phyloP scores from a whole-genome alignment of 1,284 basidiomycete genomes.

The Sphagnurus paluster region DNA sequence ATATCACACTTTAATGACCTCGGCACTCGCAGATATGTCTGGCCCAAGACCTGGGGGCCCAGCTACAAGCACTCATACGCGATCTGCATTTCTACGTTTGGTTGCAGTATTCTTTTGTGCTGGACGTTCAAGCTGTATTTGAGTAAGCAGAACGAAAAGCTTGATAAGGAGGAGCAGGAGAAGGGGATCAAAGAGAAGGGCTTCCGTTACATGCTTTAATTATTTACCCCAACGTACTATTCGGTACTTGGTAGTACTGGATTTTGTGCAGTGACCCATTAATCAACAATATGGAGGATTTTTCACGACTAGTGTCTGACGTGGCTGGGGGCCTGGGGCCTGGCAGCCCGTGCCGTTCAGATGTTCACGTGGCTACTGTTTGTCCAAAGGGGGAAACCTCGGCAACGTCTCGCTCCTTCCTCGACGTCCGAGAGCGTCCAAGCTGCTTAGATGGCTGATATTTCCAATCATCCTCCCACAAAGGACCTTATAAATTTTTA shows the following conservation, averaged over 20 bases:
- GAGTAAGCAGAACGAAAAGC: slow-evolving; percentile 43
- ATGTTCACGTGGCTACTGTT: not conserved
- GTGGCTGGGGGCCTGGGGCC: too few relatives aligned
- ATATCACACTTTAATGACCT: not conserved
- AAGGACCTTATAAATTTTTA: not conserved
- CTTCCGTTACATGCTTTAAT: slow-evolving; percentile 50
- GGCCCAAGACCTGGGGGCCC: slow-evolving; percentile 42
- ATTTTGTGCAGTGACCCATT: too few relatives aligned
- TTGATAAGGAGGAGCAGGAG: slow-evolving; percentile 44
- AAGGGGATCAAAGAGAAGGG: slow-evolving; percentile 39
- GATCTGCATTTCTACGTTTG: slow-evolving; percentile 38
- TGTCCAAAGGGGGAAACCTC: slow-evolving; percentile 25
- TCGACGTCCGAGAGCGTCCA: not conserved
- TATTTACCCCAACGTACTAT: not conserved
- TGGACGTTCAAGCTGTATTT: slow-evolving; percentile 55
- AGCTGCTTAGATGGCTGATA: not conserved
- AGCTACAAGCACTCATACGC: slow-evolving; percentile 38
- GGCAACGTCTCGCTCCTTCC: slow-evolving; percentile 18
- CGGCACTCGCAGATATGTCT: slow-evolving; percentile 39
- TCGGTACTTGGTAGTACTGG: not conserved
- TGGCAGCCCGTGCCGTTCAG: too few relatives aligned
- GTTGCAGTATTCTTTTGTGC: slow-evolving; percentile 51
- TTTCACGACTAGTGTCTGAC: too few relatives aligned
- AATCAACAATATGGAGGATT: too few relatives aligned
- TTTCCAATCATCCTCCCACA: not conserved